Conservation (phyloP, 2,329 filamentous ascomycete species). For the Talaromyces sp. region DNA sequence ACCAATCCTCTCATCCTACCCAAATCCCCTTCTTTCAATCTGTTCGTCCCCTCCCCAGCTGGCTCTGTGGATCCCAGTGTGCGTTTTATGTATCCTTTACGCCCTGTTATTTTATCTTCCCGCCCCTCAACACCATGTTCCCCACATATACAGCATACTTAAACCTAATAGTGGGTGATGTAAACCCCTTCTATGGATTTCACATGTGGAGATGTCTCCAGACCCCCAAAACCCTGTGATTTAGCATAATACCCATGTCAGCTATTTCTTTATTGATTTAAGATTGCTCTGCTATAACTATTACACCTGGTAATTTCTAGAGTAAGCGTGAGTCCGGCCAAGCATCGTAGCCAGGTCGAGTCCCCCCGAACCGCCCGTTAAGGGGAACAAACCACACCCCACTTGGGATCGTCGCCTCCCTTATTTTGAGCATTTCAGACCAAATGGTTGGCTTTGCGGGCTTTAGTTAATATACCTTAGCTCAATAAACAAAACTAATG, state of each 20-base stretch:
- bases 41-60: conserved; percentile 4
- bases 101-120: neutral
- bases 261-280: conserved; percentile 8
- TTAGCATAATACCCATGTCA: conserved; percentile 31
- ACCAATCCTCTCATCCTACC: neutral
- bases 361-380: conserved; percentile 9
- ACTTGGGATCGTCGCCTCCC: neutral
- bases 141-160: conserved; percentile 10
- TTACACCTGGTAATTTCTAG: neutral
- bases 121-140: neutral
- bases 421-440: neutral
- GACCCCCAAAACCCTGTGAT: conserved; percentile 22
- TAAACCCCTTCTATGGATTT: conserved; percentile 24
- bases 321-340: conserved; percentile 4
- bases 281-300: neutral
- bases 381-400: conserved; percentile 1
- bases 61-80: conserved; percentile 11
- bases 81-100: neutral
- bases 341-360: conserved; percentile 10
- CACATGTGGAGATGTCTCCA: conserved; percentile 19
- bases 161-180: conserved; percentile 25
- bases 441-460: too few species aligned
- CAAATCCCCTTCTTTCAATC: conserved; percentile 7
- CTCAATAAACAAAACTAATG: too few species aligned
- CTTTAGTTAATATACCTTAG: too few species aligned